Evolutionary conservation across 371 early-diverging fungal species (phyloP).

Genomic region (Mucor sp.): DNA sequence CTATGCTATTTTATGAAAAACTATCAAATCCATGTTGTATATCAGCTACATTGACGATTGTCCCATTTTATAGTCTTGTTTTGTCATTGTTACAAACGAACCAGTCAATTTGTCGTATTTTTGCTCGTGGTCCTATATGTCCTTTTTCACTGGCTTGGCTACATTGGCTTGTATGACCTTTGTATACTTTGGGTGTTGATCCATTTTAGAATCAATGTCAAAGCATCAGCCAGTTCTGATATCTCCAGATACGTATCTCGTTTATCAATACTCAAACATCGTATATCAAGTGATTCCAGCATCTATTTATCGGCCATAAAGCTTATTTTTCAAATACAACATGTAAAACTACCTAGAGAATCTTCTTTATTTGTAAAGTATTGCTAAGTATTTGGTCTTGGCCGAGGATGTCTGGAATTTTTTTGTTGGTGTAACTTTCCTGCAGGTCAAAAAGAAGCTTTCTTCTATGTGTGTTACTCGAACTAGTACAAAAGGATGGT

Average conservation of each 20-base stretch:
- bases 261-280: background rate
- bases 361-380: background rate
- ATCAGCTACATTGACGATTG: background rate
- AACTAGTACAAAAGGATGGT: too few species aligned
- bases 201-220: background rate
- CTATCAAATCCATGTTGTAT: background rate
- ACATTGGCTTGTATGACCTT: background rate
- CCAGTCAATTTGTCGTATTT: background rate
- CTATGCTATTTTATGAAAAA: background rate
- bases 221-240: background rate
- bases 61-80: background rate
- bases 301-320: too few species aligned
- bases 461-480: background rate
- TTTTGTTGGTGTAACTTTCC: background rate
- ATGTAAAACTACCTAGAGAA: too few species aligned
- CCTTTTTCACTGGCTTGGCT: background rate
- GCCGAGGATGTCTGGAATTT: slow-evolving; percentile 1
- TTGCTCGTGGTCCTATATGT: background rate
- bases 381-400: background rate
- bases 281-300: background rate
- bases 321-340: too few species aligned
- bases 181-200: background rate
- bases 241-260: background rate
- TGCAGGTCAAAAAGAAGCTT: slow-evolving; percentile 1
- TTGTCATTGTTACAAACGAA: background rate